Evolutionary conservation across 257 asterid species (phyloP).

Genomic region (Mitragyna speciosa): DNA sequence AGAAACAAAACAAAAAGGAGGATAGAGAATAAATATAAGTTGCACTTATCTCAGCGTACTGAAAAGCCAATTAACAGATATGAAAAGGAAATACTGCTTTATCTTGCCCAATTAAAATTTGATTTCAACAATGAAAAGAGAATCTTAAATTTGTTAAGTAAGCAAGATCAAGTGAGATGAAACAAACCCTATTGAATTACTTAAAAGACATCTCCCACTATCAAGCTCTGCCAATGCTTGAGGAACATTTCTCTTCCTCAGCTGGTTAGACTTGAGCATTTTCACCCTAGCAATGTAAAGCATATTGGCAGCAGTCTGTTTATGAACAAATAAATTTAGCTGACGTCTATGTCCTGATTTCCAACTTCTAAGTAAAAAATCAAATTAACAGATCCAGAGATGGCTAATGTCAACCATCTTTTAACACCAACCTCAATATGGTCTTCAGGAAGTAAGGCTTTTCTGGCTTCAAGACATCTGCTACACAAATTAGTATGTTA

Average conservation of each 20-base stretch:
- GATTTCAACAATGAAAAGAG: not conserved
- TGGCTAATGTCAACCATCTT: not conserved
- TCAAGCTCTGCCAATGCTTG: constrained; percentile 62
- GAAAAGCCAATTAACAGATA: not conserved
- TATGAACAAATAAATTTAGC: constrained; percentile 24
- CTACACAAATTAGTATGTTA: constrained; percentile 24
- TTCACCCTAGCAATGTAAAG: constrained; percentile 70
- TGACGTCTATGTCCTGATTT: constrained; percentile 3
- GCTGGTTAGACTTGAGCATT: constrained; percentile 51
- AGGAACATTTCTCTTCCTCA: constrained; percentile 45
- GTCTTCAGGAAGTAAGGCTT: constrained; percentile 53
- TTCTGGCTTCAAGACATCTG: constrained; percentile 85
- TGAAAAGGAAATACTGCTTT: not conserved
- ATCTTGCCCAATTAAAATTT: not conserved
- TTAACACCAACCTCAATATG: constrained; percentile 73
- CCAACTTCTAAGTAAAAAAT: not conserved
- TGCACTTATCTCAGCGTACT: not conserved
- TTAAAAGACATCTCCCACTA: constrained; percentile 56
- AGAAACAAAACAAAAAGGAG: not conserved
- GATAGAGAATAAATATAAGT: not conserved
- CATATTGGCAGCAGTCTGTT: constrained; percentile 70
- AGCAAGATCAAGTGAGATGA: constrained; percentile 18
- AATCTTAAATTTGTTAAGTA: not conserved
- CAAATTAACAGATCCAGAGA: not conserved
- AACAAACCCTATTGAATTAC: constrained; percentile 58